Evolutionary conservation across 169 alveolate genomes (phyloP), one percentile per base, ranked within the genome.

Genomic region (Eimeria maxima): DNA sequence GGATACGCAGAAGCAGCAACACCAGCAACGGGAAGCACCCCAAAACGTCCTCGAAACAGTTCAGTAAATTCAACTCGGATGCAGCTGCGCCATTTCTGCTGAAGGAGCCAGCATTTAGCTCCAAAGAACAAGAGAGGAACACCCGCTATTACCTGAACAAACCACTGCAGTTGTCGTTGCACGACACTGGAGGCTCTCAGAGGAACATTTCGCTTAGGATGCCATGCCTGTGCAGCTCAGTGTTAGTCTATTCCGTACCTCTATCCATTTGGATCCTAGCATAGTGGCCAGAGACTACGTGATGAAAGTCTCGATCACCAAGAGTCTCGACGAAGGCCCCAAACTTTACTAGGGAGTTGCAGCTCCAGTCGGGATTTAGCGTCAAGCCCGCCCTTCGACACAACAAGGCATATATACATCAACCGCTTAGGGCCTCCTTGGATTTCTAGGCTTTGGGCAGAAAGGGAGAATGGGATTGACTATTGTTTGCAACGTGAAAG

Each of bases 281-380:
- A 95, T 97, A 97, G 91, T 97, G 98, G 90, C 98, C 98, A 14
- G 98, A 95, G 1, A 98, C 98, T 13, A 97, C 96, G n/a, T 53
- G 45, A 89, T 53, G 45, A 89, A 7, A 33, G 65, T 55, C 53
- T 55, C 2, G 18, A 50, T 50, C 88, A 69, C 78, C 96, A 27
- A 93, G 80, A 20, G 90, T 65, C 74, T 96, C 95, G 33, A 87
- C 78, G 69, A 97, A 97, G 42, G 95, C 95, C 24, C 98, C 98
- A 80, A 97, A 97, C 67, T 97, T 97, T 24, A 97, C 96, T 45
- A 91, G 80, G 22, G 78, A 67, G 95, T 97, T 97, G 95, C 98
- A 97, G 80, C 90, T 83, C 71, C 97, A 96, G 93, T 97, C 98
- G n/a, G 98, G 98, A 44, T 97, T 97, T 10, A 97, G 98, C 1